A percentile compares a stretch with the other conserved stretches of the same genome.
Evolutionary conservation across 2,329 filamentous ascomycete species (phyloP).

Genomic region (Colletotrichum camelliae): DNA sequence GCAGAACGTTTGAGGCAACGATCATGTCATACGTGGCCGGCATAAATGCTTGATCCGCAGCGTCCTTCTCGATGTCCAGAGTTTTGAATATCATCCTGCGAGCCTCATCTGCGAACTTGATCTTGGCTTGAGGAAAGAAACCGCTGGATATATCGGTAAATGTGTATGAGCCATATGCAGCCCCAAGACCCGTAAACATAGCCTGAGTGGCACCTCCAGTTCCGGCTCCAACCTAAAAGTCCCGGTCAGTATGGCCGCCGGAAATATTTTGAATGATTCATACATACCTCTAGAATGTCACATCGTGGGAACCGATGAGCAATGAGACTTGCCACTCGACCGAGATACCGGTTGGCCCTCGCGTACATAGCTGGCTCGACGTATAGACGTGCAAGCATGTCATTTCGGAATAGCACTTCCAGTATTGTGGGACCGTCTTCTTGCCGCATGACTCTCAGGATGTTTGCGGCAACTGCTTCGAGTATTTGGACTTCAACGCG

Average conservation of each 20-base stretch:
- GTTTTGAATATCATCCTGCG: slow-evolving; percentile 22
- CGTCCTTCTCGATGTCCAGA: slow-evolving; percentile 36
- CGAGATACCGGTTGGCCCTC: neutral
- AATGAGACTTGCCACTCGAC: neutral
- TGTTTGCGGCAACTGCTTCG: neutral
- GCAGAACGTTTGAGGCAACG: slow-evolving; percentile 33
- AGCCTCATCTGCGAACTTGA: slow-evolving; percentile 24
- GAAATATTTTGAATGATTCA: neutral
- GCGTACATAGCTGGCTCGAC: slow-evolving; percentile 17
- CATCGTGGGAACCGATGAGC: slow-evolving; percentile 5
- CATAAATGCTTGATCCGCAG: slow-evolving; percentile 30
- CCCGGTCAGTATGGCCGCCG: slow-evolving; percentile 28
- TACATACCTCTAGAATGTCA: slow-evolving; percentile 2
- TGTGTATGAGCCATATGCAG: slow-evolving; percentile 21
- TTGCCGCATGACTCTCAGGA: neutral
- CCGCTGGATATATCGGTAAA: slow-evolving; percentile 28
- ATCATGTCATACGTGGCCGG: slow-evolving; percentile 31
- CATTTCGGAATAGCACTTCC: slow-evolving; percentile 35
- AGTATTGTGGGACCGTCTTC: slow-evolving; percentile 9
- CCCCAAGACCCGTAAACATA: slow-evolving; percentile 13
- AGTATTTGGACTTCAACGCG: neutral
- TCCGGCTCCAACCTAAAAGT: slow-evolving; percentile 45
- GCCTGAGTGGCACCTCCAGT: slow-evolving; percentile 36
- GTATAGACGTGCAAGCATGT: slow-evolving; percentile 34
- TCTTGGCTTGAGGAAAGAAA: slow-evolving; percentile 27